Base-by-base conservation (phyloP, 495 filamentous ascomycete genomes). In the Mytilinidion resinicola region DNA sequence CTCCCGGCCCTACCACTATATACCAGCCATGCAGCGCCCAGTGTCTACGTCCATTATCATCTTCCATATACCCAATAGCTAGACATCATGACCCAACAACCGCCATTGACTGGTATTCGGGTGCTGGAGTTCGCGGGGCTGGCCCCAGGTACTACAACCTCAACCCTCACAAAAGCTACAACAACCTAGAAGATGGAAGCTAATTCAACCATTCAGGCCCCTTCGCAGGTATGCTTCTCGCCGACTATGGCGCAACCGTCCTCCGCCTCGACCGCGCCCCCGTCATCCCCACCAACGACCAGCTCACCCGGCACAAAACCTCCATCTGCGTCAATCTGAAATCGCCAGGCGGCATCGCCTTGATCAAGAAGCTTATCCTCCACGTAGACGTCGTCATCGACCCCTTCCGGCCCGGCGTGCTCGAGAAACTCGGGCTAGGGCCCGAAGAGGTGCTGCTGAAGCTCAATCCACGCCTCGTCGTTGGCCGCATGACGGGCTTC, bases 81-180 rank as follows among this genome's bases (percentile, higher is more conserved):
- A 15, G 11, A 9, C 25, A 15, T 12, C 15, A 82, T 82, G 80
- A 61, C 69, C 46, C 65, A 67, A 52, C 70, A 70, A 58, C 83
- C 85, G 12, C 89, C 91, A 10, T 79, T 97, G 34, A 72, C 78
- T 9, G 88, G 87, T 47, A 74, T 93, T 58, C 85, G 85, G 55
- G 91, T 95, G 56, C 79, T 96, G 33, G 91, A 96, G 73, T 86
- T 96, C 60, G 91, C 88, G 19, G 90, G 91, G 11, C 78, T 96
- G 44, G 91, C 91, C 46, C 90, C 91, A 69, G 90, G 91, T 90
- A 77, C 41, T 9, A 25, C 46, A 10, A 68, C 46, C 55, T 51
- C 60, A 51, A 57, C 57, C 41, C 17, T 6, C 43, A 51, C 51
- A 14, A 21, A 17, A 54, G 6, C 19, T 19, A 39, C 50, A 51